phyloP scores from a whole-genome alignment of 2,329 filamentous ascomycete genomes.

The Cladosporium sp. region DNA sequence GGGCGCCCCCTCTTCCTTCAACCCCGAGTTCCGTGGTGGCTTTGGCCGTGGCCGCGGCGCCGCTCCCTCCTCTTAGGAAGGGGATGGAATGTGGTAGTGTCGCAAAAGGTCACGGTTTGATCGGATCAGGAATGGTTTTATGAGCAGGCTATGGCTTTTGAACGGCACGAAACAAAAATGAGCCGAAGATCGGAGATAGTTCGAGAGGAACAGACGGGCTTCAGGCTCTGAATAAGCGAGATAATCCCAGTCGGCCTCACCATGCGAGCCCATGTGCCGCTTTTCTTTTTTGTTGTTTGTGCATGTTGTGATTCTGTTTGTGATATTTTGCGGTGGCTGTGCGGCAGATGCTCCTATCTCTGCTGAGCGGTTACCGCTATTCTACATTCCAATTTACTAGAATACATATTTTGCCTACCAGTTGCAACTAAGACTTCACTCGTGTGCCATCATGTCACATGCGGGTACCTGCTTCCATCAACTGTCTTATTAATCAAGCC shows the following conservation, averaged over 20 bases:
- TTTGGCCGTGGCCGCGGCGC: slow-evolving; percentile 61
- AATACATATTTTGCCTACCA: too few species aligned
- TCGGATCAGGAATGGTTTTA: background rate
- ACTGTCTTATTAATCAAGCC: too few species aligned
- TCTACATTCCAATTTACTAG: too few species aligned
- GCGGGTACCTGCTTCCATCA: too few species aligned
- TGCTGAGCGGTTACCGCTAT: too few species aligned
- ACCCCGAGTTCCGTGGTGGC: slow-evolving; percentile 74
- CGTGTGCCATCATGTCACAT: too few species aligned
- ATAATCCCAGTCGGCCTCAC: slow-evolving; percentile 21
- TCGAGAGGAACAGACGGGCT: slow-evolving; percentile 12
- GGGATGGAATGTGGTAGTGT: slow-evolving; percentile 13
- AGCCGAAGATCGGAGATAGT: slow-evolving; percentile 9
- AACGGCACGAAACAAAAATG: slow-evolving; percentile 6
- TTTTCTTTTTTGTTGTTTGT: background rate
- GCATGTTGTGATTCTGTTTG: background rate
- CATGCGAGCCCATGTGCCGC: slow-evolving; percentile 8
- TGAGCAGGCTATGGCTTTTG: slow-evolving; percentile 7
- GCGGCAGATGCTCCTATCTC: too few species aligned
- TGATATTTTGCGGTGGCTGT: background rate
- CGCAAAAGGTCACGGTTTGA: slow-evolving; percentile 9
- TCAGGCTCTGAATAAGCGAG: slow-evolving; percentile 24
- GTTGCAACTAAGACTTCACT: too few species aligned
- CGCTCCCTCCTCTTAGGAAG: slow-evolving; percentile 43
- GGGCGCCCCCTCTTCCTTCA: slow-evolving; percentile 86